These are phyloP conservation scores for Lactifluus subvellereus DNA, from an alignment of 768 basidiomycete genomes.

Conservation along the genomic window DNA sequence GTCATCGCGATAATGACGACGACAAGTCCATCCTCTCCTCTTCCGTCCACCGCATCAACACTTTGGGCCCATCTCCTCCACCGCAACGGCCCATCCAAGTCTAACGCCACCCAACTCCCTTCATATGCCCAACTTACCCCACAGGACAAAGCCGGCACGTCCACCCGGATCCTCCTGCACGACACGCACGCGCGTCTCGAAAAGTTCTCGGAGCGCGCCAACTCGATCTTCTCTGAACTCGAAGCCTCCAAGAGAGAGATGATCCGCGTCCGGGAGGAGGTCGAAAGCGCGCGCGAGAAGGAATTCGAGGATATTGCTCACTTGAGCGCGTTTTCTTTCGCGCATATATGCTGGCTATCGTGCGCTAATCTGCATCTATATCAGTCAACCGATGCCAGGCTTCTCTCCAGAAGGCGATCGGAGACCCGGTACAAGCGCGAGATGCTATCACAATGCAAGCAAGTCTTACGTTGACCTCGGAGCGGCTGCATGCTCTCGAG, in stretches of 20 bases:
- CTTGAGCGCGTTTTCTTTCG: constrained; percentile 39
- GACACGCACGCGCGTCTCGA: constrained; percentile 71
- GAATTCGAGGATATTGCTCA: constrained; percentile 51
- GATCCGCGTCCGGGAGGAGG: constrained; percentile 46
- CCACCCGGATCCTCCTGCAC: constrained; percentile 65
- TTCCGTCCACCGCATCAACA: constrained; percentile 25
- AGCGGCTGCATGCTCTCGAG: constrained; percentile 26
- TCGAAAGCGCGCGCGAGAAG: constrained; percentile 53
- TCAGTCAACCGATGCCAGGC: constrained; percentile 60
- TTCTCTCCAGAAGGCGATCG: constrained; percentile 53
- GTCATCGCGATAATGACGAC: constrained; percentile 6
- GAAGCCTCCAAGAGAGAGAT: constrained; percentile 52
- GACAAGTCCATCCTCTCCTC: constrained; percentile 6
- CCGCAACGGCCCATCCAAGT: constrained; percentile 34
- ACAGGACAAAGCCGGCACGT: constrained; percentile 59
- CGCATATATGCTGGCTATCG: constrained; percentile 25
- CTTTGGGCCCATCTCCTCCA: constrained; percentile 54
- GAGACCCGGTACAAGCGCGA: constrained; percentile 47
- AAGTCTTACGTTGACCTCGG: constrained; percentile 18
- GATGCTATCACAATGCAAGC: constrained; percentile 22
- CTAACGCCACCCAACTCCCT: constrained; percentile 31
- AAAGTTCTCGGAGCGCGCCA: constrained; percentile 54
- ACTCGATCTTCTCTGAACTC: constrained; percentile 44
- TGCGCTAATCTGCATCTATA: constrained; percentile 5
- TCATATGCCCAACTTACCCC: constrained; percentile 40